Conservation (phyloP, 768 basidiomycete genomes). For the Boletus bicolor region DNA sequence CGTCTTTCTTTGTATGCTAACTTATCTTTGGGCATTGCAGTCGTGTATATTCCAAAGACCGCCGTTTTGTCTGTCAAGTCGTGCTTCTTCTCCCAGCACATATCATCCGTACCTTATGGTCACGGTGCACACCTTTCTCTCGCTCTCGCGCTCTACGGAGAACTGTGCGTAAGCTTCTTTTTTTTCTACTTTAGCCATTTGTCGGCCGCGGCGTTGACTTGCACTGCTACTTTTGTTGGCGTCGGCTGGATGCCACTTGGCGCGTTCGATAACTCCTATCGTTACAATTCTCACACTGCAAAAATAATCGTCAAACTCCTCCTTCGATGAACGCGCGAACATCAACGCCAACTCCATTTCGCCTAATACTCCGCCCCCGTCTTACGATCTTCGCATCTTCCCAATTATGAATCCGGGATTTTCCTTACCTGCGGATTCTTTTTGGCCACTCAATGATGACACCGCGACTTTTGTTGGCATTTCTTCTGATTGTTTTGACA, state of each 20-base stretch:
- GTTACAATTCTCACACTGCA: constrained; percentile 10
- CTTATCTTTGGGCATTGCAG: constrained; percentile 33
- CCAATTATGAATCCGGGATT: constrained; percentile 24
- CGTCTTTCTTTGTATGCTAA: constrained; percentile 2
- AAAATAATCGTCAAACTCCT: constrained; percentile 13
- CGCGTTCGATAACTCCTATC: constrained; percentile 4
- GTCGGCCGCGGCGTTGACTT: constrained; percentile 6
- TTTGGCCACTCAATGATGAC: not conserved
- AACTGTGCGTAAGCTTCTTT: constrained; percentile 48
- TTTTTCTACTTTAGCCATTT: not conserved
- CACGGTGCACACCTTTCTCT: constrained; percentile 58
- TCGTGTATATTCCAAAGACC: constrained; percentile 62
- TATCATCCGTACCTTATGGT: constrained; percentile 50
- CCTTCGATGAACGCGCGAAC: constrained; percentile 23
- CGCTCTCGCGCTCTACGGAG: constrained; percentile 59
- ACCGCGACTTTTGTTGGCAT: constrained; percentile 1
- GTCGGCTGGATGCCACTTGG: constrained; percentile 9
- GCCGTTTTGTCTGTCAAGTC: constrained; percentile 60
- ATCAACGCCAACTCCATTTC: constrained; percentile 16
- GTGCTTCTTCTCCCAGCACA: constrained; percentile 44
- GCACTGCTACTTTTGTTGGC: constrained; percentile 4
- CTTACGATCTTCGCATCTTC: constrained; percentile 12
- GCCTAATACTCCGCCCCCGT: constrained; percentile 16
- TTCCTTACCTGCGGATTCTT: constrained; percentile 16
- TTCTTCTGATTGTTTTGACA: constrained; percentile 3